These are phyloP conservation scores for Azolla pinnata DNA, from an alignment of 75 land plant species.

Conservation along the genomic window DNA sequence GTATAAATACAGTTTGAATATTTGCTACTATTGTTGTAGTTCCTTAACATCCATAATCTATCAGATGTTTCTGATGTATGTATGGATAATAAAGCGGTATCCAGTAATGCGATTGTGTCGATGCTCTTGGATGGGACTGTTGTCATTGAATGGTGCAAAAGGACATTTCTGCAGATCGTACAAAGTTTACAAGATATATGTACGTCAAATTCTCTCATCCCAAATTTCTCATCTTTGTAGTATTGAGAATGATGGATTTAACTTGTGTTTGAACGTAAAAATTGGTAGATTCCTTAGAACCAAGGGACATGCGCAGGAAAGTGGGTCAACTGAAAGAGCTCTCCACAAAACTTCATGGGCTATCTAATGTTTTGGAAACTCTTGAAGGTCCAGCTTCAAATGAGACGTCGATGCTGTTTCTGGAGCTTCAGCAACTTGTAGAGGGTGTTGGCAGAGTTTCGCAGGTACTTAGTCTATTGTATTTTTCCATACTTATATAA, in stretches of 20 bases:
- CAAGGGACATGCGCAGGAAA: constrained; percentile 35
- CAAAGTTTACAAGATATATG: constrained; percentile 48
- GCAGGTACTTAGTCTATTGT: constrained; percentile 69
- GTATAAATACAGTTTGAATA: no score
- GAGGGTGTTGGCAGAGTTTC: constrained; percentile 54
- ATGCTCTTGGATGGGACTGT: constrained; percentile 87
- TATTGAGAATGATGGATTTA: no score
- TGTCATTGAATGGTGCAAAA: constrained; percentile 90
- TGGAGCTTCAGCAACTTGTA: constrained; percentile 58
- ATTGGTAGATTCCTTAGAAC: constrained; percentile 32
- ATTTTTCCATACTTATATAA: no score
- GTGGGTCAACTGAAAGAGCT: constrained; percentile 29
- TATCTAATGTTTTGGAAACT: constrained; percentile 62
- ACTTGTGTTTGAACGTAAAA: no score
- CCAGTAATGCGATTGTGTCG: constrained; percentile 83
- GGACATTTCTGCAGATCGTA: constrained; percentile 37
- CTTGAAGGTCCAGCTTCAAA: constrained; percentile 56
- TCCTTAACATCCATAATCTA: constrained; percentile 24
- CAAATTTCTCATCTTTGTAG: no score
- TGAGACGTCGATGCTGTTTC: constrained; percentile 29
- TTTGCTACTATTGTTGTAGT: neutral
- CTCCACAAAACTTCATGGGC: constrained; percentile 35
- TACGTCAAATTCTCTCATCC: no score
- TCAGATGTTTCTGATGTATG: constrained; percentile 93
- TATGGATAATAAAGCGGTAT: constrained; percentile 94